These are phyloP conservation scores for Brassica cretica DNA, from an alignment of 345 rosid genomes.

Conservation along the genomic window DNA sequence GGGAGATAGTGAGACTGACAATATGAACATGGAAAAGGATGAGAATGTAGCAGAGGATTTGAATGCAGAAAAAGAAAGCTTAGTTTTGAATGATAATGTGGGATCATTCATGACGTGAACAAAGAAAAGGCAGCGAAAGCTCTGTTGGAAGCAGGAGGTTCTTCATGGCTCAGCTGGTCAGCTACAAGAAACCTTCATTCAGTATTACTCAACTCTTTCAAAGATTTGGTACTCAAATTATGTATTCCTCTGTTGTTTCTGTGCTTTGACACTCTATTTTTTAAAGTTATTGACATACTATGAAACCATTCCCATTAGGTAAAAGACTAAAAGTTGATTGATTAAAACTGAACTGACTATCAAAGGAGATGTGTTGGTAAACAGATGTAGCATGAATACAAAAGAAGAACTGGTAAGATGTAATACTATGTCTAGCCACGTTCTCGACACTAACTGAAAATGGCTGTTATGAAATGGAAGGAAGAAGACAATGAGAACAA, in stretches of 20 bases:
- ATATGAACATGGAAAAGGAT: background rate
- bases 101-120: background rate
- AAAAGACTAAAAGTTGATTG: background rate
- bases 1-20: background rate
- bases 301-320: background rate
- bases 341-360: conserved; percentile 1
- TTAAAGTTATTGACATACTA: background rate
- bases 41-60: too few relatives aligned
- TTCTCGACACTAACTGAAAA: background rate
- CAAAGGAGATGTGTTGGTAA: background rate
- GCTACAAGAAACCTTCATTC: conserved; percentile 49
- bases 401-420: background rate
- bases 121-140: conserved; percentile 13
- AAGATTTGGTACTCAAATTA: background rate
- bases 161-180: conserved; percentile 79
- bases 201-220: conserved; percentile 62
- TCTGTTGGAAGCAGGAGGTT: background rate
- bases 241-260: conserved; percentile 17
- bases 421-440: background rate
- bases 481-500: background rate
- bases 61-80: too few relatives aligned
- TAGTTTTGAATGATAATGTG: background rate
- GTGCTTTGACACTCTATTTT: background rate
- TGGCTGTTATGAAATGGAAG: background rate
- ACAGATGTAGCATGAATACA: conserved; percentile 10